Evolutionary conservation across 75 land plant genomes (phyloP).

Genomic region (Ceratopteris richardii): DNA sequence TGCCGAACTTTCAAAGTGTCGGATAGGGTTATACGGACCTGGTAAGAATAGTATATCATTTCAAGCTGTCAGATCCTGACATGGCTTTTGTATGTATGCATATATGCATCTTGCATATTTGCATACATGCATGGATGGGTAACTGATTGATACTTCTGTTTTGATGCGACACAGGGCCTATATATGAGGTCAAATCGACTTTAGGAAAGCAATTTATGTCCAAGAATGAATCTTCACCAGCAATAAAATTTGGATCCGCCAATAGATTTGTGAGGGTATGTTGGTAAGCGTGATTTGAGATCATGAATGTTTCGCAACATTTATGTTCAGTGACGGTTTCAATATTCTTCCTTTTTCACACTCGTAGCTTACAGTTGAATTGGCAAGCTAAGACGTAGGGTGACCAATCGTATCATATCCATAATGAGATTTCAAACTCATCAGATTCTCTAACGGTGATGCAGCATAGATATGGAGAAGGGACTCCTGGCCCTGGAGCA

Average conservation of each 20-base stretch:
- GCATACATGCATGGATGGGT: too few relatives aligned
- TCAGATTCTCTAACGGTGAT: too few relatives aligned
- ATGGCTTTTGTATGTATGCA: too few relatives aligned
- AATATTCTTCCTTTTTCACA: too few relatives aligned
- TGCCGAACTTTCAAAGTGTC: slow-evolving; percentile 5
- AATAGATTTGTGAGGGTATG: slow-evolving; percentile 18
- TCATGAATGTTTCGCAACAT: neutral
- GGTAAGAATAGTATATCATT: too few relatives aligned
- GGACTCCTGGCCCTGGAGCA: slow-evolving; percentile 19
- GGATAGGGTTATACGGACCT: neutral
- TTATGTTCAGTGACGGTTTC: neutral
- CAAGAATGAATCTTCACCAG: slow-evolving; percentile 18
- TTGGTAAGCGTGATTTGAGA: slow-evolving; percentile 7
- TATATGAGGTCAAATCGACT: slow-evolving; percentile 16
- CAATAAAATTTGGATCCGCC: slow-evolving; percentile 17
- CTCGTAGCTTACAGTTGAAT: too few relatives aligned
- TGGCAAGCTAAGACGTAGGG: too few relatives aligned
- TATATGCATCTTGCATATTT: too few relatives aligned
- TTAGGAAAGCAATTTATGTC: slow-evolving; percentile 23
- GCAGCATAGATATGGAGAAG: slow-evolving; percentile 18
- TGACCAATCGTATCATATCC: neutral
- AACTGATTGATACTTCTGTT: neutral
- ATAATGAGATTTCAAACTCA: too few relatives aligned
- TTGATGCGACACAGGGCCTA: slow-evolving; percentile 14
- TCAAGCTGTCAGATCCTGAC: too few relatives aligned